Conservation (phyloP, 83 land plant species). For the Isoetes engelmannii region DNA sequence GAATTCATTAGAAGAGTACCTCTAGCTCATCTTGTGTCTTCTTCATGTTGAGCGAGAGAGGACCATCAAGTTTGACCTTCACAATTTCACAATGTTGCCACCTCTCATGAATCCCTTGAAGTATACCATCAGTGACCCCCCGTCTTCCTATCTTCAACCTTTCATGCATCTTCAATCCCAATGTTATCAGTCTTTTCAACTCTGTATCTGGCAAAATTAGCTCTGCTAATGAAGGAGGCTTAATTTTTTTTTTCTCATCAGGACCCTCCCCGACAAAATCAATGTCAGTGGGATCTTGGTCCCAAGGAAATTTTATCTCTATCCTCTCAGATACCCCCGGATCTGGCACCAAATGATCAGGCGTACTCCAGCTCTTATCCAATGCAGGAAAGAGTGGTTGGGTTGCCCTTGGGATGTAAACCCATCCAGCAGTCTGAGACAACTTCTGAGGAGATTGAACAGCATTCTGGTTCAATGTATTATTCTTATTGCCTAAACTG, state of each 20-base stretch:
- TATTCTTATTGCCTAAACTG: too few species aligned
- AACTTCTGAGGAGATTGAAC: too few species aligned
- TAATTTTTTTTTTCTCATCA: constrained; percentile 11
- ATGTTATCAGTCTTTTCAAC: constrained; percentile 51
- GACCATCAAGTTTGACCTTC: constrained; percentile 71
- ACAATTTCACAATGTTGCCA: constrained; percentile 80
- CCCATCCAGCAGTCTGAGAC: too few species aligned
- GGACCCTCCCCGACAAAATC: too few species aligned
- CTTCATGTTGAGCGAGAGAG: constrained; percentile 71
- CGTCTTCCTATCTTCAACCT: constrained; percentile 73
- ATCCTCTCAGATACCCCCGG: too few species aligned
- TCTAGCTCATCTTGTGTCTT: constrained; percentile 78
- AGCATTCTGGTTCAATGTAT: too few species aligned
- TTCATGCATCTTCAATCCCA: constrained; percentile 40
- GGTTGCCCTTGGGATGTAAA: too few species aligned
- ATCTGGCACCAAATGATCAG: too few species aligned
- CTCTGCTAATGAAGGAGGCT: constrained; percentile 71
- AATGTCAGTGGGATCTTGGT: too few species aligned
- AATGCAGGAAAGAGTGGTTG: too few species aligned
- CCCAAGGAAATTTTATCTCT: too few species aligned
- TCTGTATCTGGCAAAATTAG: constrained; percentile 46
- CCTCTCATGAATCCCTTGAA: constrained; percentile 69
- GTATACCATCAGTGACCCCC: constrained; percentile 83
- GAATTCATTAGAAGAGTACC: constrained; percentile 32
- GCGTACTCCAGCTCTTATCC: too few species aligned